Evolutionary conservation across 163 green algal species (phyloP), one percentile per base, ranked within the genome.

Genomic region (Scenedesmus sp.): DNA sequence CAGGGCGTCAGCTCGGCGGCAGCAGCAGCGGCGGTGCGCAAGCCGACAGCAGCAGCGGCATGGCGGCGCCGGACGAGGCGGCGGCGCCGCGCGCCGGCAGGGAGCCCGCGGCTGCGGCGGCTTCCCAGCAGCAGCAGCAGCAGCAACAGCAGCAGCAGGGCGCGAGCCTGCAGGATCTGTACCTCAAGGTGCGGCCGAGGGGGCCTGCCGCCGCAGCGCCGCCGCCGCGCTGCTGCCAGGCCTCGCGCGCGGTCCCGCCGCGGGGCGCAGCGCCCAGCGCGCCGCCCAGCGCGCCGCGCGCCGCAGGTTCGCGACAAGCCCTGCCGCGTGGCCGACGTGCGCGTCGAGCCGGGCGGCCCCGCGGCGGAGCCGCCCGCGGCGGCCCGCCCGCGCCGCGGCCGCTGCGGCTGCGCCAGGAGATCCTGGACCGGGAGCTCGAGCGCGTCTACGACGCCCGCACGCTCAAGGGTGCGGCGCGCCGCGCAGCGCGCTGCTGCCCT

Each of bases 401-500:
- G 15, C 34, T 74, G 48, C 42, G 73, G 45, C 62, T 72, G 7
- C 57, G 66, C 36, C 73, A 81, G 34, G 73, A 39, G 60, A 66
- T 81, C 33, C 26, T 81, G 48, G 73, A 81, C 54, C 42, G 73
- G 22, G 62, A 81, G 48, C 29, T 81, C 22, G 34, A 54, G 4
- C 51, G 60, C 48, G 62, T 73, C 34, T 81, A 74, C 36, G 45
- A 81, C 17, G 62, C 73, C 6, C 54, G 31, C 39, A 67, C 48
- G 13, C 31, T 78, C 26, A 31, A 51, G 57, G 67, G 67, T 76
- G 50, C 26, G 47, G 31, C 10, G 39, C 39, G 10, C 10, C 7
- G 39, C 39, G 10, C 39, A 47, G 39, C 10, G 39, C 39, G 39
- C 39, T 6, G 39, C 39, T 47, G 39, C 39, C 39, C 6, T 47